Evolutionary conservation across 805 yeast genomes (phyloP), one percentile per base, ranked within the genome.

Genomic region (Candida xiaguanensis): DNA sequence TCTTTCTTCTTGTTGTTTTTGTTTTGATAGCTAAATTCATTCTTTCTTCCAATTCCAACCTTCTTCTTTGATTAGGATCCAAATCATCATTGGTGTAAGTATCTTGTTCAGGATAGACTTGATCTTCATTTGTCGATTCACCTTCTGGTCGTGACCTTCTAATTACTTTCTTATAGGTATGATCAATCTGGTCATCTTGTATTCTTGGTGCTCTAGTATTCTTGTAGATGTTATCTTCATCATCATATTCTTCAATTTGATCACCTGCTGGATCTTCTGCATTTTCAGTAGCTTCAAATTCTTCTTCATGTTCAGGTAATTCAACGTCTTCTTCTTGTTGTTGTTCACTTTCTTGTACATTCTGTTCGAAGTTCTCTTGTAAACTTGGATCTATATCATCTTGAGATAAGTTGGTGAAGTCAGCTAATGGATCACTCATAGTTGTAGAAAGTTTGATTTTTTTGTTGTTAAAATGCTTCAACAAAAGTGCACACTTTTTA

Each of bases 21-120:
- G 72, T 69, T 59, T 85, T 86, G 45, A 91, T 63, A 1, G 95
- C 82, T 30, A 80, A 78, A 47, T 84, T 93, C 66, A 93, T 75
- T 50, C 74, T 78, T 43, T 80, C 91, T 61, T 93, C 98, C 46
- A 93, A 72, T 46, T 77, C 80, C 47, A 88, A 75, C 55, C 95
- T 80, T 55, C 74, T 80, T 41, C 82, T 51, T 11, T 55, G 38
- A 13, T 52, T 54, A 13, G 72, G 70, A 45, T 66, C 70, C 45
- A 65, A 63, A 44, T 58, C 55, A 20, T 51, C 46, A 38, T 35
- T 43, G 27, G 35, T 30, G 12, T 16, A 27, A 26, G 19, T 52
- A 20, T 50, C 49, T 32, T 45, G 37, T 20, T 39, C 43, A 28
- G 27, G 39, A 26, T 34, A 34, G 3, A 15, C 28, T 32, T 32